Percentiles rank a stretch among this genome's conserved stretches.
These are phyloP conservation scores for Kuraishia borneana DNA, from an alignment of 805 yeast genomes.

Conservation along the genomic window DNA sequence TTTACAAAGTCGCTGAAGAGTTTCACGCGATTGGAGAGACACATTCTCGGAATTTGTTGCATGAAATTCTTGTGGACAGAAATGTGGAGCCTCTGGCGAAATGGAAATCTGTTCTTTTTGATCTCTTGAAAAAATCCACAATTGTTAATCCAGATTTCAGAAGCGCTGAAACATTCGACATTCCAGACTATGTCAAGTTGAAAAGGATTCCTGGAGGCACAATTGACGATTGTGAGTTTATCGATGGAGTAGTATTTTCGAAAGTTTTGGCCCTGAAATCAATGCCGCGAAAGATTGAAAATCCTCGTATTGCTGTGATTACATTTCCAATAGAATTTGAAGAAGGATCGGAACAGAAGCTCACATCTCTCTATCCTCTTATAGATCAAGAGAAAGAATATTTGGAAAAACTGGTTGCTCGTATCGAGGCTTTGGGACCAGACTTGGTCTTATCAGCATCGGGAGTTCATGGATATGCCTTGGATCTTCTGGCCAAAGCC, in stretches of 20 bases:
- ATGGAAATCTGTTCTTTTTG: conserved; percentile 52
- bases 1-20: conserved; percentile 5
- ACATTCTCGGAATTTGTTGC: conserved; percentile 40
- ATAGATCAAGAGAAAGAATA: conserved; percentile 83
- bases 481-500: conserved; percentile 56
- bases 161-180: conserved; percentile 68
- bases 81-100: conserved; percentile 31
- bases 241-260: conserved; percentile 80
- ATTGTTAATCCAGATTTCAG: conserved; percentile 46
- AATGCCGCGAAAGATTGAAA: conserved; percentile 55
- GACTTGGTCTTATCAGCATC: conserved; percentile 70
- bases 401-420: conserved; percentile 65
- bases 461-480: conserved; percentile 73
- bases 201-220: conserved; percentile 75
- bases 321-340: conserved; percentile 89
- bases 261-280: conserved; percentile 68
- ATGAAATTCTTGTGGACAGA: conserved; percentile 55
- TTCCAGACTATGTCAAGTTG: conserved; percentile 79
- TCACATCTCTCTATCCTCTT: conserved; percentile 74
- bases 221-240: conserved; percentile 43
- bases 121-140: conserved; percentile 43
- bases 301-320: conserved; percentile 71
- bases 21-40: conserved; percentile 14
- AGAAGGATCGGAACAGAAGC: conserved; percentile 27
- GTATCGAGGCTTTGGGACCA: conserved; percentile 70